These are phyloP conservation scores for Trichoderma citrinoviride DNA, from an alignment of 2,329 filamentous ascomycete genomes.

Conservation along the genomic window DNA sequence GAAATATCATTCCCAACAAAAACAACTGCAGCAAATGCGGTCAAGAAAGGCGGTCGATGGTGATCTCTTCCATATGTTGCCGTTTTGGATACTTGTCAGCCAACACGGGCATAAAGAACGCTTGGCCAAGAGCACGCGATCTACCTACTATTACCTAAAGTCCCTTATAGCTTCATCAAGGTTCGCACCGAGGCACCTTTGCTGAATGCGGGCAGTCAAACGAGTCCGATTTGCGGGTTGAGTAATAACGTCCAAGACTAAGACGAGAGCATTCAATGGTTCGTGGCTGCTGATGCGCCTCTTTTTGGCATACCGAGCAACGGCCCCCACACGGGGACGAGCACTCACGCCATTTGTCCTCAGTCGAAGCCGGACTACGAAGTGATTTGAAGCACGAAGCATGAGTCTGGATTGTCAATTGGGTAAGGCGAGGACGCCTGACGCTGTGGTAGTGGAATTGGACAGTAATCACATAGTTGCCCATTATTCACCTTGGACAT, in stretches of 20 bases:
- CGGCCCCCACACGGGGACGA: neutral
- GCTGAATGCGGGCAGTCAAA: neutral
- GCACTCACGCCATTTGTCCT: neutral
- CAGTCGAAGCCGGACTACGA: no score
- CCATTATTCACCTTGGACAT: no score
- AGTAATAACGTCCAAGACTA: neutral
- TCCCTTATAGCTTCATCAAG: neutral
- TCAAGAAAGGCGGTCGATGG: constrained; percentile 19
- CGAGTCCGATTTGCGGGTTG: neutral
- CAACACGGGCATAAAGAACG: neutral
- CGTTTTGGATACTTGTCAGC: neutral
- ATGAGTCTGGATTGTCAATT: no score
- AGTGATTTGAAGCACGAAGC: no score
- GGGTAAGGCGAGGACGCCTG: no score
- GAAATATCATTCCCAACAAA: neutral
- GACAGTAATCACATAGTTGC: no score
- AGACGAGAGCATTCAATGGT: neutral
- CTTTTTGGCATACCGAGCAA: neutral
- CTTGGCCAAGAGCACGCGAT: neutral
- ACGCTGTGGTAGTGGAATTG: no score
- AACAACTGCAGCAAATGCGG: constrained; percentile 1
- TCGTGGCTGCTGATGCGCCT: neutral
- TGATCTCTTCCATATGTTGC: neutral
- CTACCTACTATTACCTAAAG: no score
- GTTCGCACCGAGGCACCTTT: constrained; percentile 5